Evolutionary conservation across 352 stramenopile genomes (phyloP).

Genomic region (Blastocystis sp.): DNA sequence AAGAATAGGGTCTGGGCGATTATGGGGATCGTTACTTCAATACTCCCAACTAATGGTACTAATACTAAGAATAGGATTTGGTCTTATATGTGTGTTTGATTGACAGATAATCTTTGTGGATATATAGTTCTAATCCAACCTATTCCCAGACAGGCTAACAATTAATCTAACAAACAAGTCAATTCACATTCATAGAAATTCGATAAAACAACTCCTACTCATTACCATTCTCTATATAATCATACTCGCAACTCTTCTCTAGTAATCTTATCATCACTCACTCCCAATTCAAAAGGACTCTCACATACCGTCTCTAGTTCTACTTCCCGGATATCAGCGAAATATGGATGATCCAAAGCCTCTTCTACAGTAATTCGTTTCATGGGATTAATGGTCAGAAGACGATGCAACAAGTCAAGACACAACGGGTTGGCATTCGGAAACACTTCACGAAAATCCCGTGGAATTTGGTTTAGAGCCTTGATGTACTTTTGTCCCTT

Average conservation of each 20-base stretch:
- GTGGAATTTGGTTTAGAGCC: background rate
- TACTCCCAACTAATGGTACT: background rate
- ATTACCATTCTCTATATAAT: background rate
- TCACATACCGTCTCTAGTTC: slow-evolving; percentile 78
- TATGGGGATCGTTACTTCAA: slow-evolving; percentile 59
- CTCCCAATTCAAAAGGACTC: slow-evolving; percentile 55
- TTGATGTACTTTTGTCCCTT: slow-evolving; percentile 67
- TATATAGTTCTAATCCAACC: too few species aligned
- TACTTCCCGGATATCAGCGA: slow-evolving; percentile 81
- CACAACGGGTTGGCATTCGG: slow-evolving; percentile 69
- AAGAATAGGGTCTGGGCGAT: slow-evolving; percentile 34
- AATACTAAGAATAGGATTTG: background rate
- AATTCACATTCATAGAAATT: background rate
- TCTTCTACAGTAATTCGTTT: slow-evolving; percentile 84
- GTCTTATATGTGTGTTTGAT: background rate
- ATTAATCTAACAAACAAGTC: background rate
- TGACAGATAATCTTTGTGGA: background rate
- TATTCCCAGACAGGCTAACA: too few species aligned
- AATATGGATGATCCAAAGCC: slow-evolving; percentile 80
- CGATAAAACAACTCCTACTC: slow-evolving; percentile 19
- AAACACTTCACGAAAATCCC: slow-evolving; percentile 7
- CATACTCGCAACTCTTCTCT: slow-evolving; percentile 30
- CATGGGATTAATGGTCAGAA: slow-evolving; percentile 83
- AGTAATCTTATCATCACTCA: slow-evolving; percentile 45
- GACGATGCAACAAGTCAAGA: slow-evolving; percentile 79